Percentiles rank a stretch among this genome's conserved stretches.
Evolutionary conservation across 2,329 filamentous ascomycete species (phyloP).

Genomic region (Thielaviopsis musarum): DNA sequence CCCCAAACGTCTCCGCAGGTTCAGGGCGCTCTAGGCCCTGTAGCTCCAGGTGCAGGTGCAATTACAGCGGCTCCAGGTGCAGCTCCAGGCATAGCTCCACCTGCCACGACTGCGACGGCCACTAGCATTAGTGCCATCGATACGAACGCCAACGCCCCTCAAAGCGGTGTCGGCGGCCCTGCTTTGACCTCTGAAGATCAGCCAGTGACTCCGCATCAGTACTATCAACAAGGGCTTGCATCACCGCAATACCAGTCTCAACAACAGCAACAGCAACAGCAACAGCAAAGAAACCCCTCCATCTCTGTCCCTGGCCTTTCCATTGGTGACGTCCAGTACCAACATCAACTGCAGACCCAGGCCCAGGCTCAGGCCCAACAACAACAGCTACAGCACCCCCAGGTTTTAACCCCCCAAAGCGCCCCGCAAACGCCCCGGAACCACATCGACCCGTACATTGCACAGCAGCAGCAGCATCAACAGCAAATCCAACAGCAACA

Average conservation of each 20-base stretch:
- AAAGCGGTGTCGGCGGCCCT: neutral
- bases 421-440: constrained; percentile 4
- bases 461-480: constrained; percentile 17
- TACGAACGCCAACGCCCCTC: constrained; percentile 11
- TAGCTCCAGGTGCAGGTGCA: neutral
- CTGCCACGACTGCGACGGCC: neutral
- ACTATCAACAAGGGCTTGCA: constrained; percentile 14
- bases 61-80: constrained; percentile 11
- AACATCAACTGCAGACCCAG: constrained; percentile 7
- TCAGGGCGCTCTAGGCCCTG: neutral
- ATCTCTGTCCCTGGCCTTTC: constrained; percentile 20
- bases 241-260: constrained; percentile 15
- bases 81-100: neutral
- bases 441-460: neutral
- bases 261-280: constrained; percentile 14
- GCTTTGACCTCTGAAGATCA: neutral
- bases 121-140: neutral
- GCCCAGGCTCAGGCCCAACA: constrained; percentile 4
- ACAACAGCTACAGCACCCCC: constrained; percentile 15
- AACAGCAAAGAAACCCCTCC: constrained; percentile 16
- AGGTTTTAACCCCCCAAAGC: constrained; percentile 1
- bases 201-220: neutral
- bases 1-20: neutral
- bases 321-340: constrained; percentile 10
- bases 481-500: constrained; percentile 15